Conservation (phyloP, 2,329 filamentous ascomycete species). For the Talaromyces sp. region DNA sequence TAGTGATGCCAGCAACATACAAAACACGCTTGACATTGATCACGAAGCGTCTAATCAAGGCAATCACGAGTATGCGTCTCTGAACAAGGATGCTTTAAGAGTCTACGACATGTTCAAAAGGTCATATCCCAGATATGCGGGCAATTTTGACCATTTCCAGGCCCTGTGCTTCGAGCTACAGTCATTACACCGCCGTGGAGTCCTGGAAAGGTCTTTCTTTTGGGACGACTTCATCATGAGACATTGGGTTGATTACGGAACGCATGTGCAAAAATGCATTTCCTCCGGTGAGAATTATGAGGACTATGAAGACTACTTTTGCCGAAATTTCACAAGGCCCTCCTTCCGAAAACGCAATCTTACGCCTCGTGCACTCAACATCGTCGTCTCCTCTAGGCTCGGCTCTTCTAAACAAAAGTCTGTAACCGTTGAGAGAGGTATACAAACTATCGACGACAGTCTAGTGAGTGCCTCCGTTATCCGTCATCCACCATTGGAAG, state of each 20-base stretch:
- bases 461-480: constrained; percentile 7
- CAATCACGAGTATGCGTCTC: constrained; percentile 9
- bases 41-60: constrained; percentile 22
- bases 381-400: constrained; percentile 29
- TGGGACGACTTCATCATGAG: constrained; percentile 49
- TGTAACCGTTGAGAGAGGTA: background rate
- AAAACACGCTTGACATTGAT: background rate
- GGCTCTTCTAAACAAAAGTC: background rate
- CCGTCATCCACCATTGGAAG: background rate
- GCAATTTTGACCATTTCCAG: constrained; percentile 38
- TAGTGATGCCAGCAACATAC: background rate
- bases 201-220: constrained; percentile 33
- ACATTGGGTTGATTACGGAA: constrained; percentile 36
- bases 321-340: constrained; percentile 30
- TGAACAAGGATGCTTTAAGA: constrained; percentile 22
- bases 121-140: constrained; percentile 40
- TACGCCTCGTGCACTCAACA: constrained; percentile 30
- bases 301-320: constrained; percentile 41
- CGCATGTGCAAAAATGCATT: constrained; percentile 30
- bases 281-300: constrained; percentile 27
- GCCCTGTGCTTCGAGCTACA: constrained; percentile 38
- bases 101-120: constrained; percentile 38
- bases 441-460: constrained; percentile 8
- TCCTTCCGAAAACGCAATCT: constrained; percentile 38
- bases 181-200: constrained; percentile 28